Conservation (phyloP, 73 alveolate genomes). For the Paramecium sexaurelia region DNA sequence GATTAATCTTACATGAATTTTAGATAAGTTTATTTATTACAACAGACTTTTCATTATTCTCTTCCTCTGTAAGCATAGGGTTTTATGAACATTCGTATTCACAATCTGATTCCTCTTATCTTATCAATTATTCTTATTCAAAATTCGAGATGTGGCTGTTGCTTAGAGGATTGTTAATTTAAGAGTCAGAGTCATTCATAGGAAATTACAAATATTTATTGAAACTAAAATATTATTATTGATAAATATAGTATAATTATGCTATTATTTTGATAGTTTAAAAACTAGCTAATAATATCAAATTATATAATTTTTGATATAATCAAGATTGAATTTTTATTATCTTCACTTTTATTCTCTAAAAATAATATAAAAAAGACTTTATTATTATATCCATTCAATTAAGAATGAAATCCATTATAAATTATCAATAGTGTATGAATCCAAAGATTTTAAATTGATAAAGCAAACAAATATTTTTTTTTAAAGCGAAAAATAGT, state of each 20-base stretch:
- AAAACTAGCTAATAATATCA: too few relatives aligned
- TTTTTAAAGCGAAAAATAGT: too few relatives aligned
- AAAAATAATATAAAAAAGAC: too few relatives aligned
- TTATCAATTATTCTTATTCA: background rate
- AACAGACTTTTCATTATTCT: background rate
- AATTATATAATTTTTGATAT: too few relatives aligned
- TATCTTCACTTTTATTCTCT: too few relatives aligned
- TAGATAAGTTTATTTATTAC: background rate
- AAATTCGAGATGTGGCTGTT: background rate
- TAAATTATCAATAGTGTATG: too few relatives aligned
- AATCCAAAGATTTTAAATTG: too few relatives aligned
- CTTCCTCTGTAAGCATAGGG: constrained; percentile 27
- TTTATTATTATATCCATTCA: too few relatives aligned
- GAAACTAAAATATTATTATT: background rate
- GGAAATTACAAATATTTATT: background rate
- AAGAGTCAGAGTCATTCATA: background rate
- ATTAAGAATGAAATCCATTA: too few relatives aligned
- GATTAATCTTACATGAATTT: background rate
- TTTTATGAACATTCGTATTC: constrained; percentile 13
- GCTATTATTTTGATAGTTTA: too few relatives aligned
- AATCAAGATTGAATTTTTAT: too few relatives aligned
- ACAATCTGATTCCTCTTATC: constrained; percentile 11
- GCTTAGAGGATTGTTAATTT: background rate
- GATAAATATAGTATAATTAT: background rate
- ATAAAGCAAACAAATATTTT: too few relatives aligned